Base-by-base conservation (phyloP, 306 rosid species). In the Argentina anserina region DNA sequence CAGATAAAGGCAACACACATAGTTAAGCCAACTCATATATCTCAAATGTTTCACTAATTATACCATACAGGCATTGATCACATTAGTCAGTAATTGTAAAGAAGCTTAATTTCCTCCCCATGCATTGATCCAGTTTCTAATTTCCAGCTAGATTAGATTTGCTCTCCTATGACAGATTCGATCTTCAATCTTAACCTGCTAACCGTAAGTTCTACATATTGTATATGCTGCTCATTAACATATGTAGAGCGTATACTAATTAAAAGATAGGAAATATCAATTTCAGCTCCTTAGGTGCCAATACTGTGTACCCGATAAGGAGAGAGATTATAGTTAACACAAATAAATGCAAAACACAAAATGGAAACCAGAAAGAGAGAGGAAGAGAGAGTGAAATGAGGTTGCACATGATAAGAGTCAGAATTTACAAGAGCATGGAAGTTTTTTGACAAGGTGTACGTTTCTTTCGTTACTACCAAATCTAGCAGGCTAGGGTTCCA, bases 371-470 rank as follows among this genome's bases (percentile, higher is more conserved):
- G 62, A 25, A 56, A 21, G 34, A 58, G 65, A 56, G 62, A 55
- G 17, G 31, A 0, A 11, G 21, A 13, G 37, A 56, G 39, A 60
- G 21, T 7, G 36, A 15, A 21, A 31, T 1, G 65, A 15, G 23
- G 65, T 70, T 45, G 82, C 96, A 85, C 96, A 85, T 84, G 96
- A 76, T 61, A 85, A 73, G 85, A 73, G 81, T 78, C 86, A 87
- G 85, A 78, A 71, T 76, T 83, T 81, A 79, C 87, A 82, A 80
- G 85, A 75, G 73, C 40, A 15, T 15, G 87, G 82, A 80, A 83
- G 58, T 28, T 50, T 85, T 83, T 72, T 62, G 73, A 70, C 21
- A 63, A 79, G 73, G 83, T 76, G 76, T 77, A 77, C 73, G 88
- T 67, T 80, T 77, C 90, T 81, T 82, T 66, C 79, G 62, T 37